Percentiles rank a stretch among this genome's conserved stretches.
phyloP scores from a whole-genome alignment of 1,284 basidiomycete species.

The Tilletia horrida region DNA sequence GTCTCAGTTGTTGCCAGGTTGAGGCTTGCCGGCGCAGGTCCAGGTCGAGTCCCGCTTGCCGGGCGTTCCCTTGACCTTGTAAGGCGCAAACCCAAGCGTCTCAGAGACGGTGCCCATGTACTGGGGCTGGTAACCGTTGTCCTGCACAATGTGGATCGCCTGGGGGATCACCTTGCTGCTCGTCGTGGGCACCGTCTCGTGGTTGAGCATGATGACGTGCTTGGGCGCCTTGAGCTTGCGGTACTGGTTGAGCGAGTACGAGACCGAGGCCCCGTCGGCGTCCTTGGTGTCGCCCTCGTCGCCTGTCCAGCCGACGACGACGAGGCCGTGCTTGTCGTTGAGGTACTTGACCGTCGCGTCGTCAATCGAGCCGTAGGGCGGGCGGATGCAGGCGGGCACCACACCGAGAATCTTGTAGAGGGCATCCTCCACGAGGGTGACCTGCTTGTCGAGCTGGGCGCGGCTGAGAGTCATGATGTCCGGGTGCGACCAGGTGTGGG shows the following conservation, averaged over 20 bases:
- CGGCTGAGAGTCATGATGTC: conserved; percentile 30
- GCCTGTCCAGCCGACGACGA: conserved; percentile 34
- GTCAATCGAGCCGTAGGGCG: conserved; percentile 38
- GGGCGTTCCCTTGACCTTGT: conserved; percentile 35
- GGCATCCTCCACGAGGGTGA: conserved; percentile 41
- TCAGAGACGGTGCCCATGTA: conserved; percentile 29
- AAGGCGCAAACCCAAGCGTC: conserved; percentile 37
- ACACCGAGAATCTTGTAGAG: conserved; percentile 44
- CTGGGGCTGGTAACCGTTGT: conserved; percentile 38
- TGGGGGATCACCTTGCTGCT: conserved; percentile 32
- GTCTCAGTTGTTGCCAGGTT: conserved; percentile 22
- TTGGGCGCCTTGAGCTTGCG: conserved; percentile 30
- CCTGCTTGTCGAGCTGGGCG: conserved; percentile 35
- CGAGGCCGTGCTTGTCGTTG: conserved; percentile 35
- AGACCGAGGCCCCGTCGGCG: conserved; percentile 30
- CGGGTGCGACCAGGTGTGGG: conserved; percentile 40
- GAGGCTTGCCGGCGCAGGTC: conserved; percentile 39
- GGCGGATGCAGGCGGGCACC: conserved; percentile 41
- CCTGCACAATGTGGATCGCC: conserved; percentile 33
- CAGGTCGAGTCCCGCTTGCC: conserved; percentile 33
- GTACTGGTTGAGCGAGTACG: conserved; percentile 31
- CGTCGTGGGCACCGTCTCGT: conserved; percentile 41
- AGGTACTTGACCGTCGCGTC: conserved; percentile 34
- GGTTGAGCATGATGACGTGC: conserved; percentile 42
- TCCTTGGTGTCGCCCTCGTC: conserved; percentile 29